Evolutionary conservation across 1,284 basidiomycete species (phyloP).

Genomic region (Irpex sp.): DNA sequence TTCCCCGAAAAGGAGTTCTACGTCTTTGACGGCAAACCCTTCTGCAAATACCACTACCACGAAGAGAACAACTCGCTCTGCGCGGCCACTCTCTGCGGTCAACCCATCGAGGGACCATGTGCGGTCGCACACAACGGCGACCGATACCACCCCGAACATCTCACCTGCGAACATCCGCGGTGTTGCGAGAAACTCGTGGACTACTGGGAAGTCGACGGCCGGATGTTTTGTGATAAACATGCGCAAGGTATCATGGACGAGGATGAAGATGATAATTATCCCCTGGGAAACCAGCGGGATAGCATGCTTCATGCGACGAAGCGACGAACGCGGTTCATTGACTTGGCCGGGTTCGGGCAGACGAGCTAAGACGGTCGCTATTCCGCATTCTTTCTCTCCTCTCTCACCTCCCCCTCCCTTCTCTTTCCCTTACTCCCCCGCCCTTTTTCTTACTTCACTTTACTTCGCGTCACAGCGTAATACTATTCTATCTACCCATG

Average conservation of each 20-base stretch:
- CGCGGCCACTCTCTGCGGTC: conserved; percentile 69
- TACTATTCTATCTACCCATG: neutral
- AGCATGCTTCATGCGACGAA: conserved; percentile 51
- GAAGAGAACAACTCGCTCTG: conserved; percentile 86
- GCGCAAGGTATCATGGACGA: conserved; percentile 33
- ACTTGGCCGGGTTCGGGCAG: conserved; percentile 22
- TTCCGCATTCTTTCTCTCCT: neutral
- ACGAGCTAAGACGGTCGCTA: neutral
- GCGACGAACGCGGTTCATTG: conserved; percentile 62
- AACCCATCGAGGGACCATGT: conserved; percentile 89
- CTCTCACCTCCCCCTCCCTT: neutral
- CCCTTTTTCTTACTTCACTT: neutral
- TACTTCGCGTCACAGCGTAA: neutral
- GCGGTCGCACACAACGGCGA: conserved; percentile 76
- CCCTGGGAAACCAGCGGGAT: conserved; percentile 48
- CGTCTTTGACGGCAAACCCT: conserved; percentile 81
- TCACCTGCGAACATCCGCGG: conserved; percentile 60
- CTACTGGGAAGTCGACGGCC: conserved; percentile 83
- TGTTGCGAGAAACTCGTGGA: conserved; percentile 65
- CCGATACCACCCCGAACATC: conserved; percentile 83
- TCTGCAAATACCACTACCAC: conserved; percentile 88
- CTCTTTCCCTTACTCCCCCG: neutral
- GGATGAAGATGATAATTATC: conserved; percentile 27
- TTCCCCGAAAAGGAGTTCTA: conserved; percentile 90
- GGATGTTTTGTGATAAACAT: conserved; percentile 81